phyloP scores from a whole-genome alignment of 257 asterid genomes.

The Striga asiatica region DNA sequence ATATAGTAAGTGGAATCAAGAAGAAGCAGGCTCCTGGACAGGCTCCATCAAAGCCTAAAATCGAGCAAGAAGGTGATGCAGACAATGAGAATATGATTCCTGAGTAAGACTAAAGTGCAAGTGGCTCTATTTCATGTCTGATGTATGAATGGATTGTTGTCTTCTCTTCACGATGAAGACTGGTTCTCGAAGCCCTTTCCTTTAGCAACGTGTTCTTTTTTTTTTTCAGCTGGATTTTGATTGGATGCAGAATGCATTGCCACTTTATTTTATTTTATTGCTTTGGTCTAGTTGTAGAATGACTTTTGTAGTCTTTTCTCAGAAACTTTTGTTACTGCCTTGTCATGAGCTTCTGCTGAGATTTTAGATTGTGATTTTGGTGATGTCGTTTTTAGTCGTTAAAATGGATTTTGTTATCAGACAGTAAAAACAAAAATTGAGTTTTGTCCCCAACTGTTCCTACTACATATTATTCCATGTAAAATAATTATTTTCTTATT shows the following conservation, averaged over 20 bases:
- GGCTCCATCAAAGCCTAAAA: slow-evolving; percentile 59
- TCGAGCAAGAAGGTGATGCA: slow-evolving; percentile 74
- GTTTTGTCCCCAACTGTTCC: too few relatives aligned
- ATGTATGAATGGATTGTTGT: slow-evolving; percentile 13
- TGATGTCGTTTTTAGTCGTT: too few relatives aligned
- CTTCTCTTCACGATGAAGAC: background rate
- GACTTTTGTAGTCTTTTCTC: slow-evolving; percentile 3
- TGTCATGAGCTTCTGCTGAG: background rate
- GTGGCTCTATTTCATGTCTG: slow-evolving; percentile 1
- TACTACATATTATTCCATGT: too few relatives aligned
- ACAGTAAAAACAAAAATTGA: too few relatives aligned
- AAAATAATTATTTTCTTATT: too few relatives aligned
- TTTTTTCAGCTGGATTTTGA: slow-evolving; percentile 22
- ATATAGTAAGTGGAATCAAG: slow-evolving; percentile 90
- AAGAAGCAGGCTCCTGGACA: slow-evolving; percentile 80
- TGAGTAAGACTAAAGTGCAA: slow-evolving; percentile 33
- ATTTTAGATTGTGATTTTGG: background rate
- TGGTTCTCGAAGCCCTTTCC: background rate
- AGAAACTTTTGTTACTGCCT: background rate
- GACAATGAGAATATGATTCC: slow-evolving; percentile 84
- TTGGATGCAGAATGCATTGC: slow-evolving; percentile 10
- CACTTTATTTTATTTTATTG: background rate
- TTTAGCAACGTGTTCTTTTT: background rate
- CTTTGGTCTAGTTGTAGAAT: background rate
- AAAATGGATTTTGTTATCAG: too few relatives aligned